Base-by-base conservation (phyloP, 495 filamentous ascomycete species). In the Pseudevernia furfuracea region DNA sequence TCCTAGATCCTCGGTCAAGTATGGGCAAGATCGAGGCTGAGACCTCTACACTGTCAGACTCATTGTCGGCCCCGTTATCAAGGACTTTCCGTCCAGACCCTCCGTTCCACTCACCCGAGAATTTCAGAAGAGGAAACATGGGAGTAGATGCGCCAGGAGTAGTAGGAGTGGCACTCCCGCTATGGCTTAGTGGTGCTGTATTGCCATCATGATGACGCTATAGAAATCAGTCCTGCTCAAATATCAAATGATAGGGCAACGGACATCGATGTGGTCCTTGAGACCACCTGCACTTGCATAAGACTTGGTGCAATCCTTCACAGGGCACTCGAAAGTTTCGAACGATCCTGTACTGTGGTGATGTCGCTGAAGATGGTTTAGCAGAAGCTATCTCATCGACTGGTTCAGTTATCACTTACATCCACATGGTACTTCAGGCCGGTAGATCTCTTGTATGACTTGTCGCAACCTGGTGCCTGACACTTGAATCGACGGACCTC, bases 301-400 rank as follows among this genome's bases (percentile, higher is more conserved):
- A 38, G 59, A 61, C 19, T 61, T 49, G 12, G 32, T 30, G 43
- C 59, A 61, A 28, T 49, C 43, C 37, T 61, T n/a, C 39, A 36
- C 36, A 15, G 28, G 17, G n/a, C 59, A 61, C 32, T 49, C 52
- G 14, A 37, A 25, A 19, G 12, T 52, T 46, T 61, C 28, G 37
- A 23, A 15, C 25, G 19, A 49, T 61, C 5, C 59, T 49, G 17
- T 48, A 61, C 23, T 11, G 23, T 5, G 34, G 30, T 61, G 59
- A 36, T 23, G 21, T n/a, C 25, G 41, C 21, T 61, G 38, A 12
- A 41, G 10, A 10, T 41, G 38, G 10, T 41, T 41, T 41, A 41
- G 38, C 12, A 12, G 14, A 41, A 41, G 38, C 38, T 41, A 15
- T 15, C 11, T 41, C 10, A 41, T 41, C 14, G 38, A 41, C 38